Evolutionary conservation across 2,329 filamentous ascomycete species (phyloP).

Genomic region (Chalara sp.): DNA sequence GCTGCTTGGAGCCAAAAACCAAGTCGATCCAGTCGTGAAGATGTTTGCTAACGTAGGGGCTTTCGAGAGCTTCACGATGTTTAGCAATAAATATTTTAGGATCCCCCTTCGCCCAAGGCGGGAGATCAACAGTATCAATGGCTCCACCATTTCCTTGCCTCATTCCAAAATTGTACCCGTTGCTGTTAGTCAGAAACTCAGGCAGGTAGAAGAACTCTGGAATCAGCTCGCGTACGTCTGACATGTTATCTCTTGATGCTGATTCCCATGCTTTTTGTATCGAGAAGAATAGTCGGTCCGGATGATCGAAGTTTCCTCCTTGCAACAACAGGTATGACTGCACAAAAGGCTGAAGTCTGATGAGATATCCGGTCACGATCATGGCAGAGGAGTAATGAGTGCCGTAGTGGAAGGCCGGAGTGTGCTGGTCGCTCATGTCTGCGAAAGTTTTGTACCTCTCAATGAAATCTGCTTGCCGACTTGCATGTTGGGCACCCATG

Average conservation of each 20-base stretch:
- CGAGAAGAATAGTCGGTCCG: slow-evolving; percentile 91
- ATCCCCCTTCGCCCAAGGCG: slow-evolving; percentile 94
- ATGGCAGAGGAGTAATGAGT: slow-evolving; percentile 99
- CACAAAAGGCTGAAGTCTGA: slow-evolving; percentile 90
- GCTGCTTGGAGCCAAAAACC: slow-evolving; percentile 89
- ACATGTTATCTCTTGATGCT: slow-evolving; percentile 82
- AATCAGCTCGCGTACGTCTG: slow-evolving; percentile 88
- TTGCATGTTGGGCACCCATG: slow-evolving; percentile 83
- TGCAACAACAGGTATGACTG: slow-evolving; percentile 92
- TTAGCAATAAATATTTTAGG: slow-evolving; percentile 93
- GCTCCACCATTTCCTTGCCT: slow-evolving; percentile 72
- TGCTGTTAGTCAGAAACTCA: slow-evolving; percentile 90
- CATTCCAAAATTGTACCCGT: slow-evolving; percentile 87
- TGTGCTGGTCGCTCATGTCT: slow-evolving; percentile 74
- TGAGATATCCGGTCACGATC: slow-evolving; percentile 95
- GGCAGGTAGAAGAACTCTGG: slow-evolving; percentile 97
- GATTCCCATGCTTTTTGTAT: slow-evolving; percentile 88
- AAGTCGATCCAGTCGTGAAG: slow-evolving; percentile 95
- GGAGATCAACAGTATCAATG: slow-evolving; percentile 83
- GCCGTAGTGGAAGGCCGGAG: slow-evolving; percentile 88
- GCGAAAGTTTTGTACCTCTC: slow-evolving; percentile 82
- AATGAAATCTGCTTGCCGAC: slow-evolving; percentile 70
- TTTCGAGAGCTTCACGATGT: slow-evolving; percentile 92
- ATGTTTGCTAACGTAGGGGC: slow-evolving; percentile 82
- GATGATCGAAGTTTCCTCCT: slow-evolving; percentile 93